These are phyloP conservation scores for Phytophthora pistaciae DNA, from an alignment of 352 stramenopile species.

Conservation along the genomic window DNA sequence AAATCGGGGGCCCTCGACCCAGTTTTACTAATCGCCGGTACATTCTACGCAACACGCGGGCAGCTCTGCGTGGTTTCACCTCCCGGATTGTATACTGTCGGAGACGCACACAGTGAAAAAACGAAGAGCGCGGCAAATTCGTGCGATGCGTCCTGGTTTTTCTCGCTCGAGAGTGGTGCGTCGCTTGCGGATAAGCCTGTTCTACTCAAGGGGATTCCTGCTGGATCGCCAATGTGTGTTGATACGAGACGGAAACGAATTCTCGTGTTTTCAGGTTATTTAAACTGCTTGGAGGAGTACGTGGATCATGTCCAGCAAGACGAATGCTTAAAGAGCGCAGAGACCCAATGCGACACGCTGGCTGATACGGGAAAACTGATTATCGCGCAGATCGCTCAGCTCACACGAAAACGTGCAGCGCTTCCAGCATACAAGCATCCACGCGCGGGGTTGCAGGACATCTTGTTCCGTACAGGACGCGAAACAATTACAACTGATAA, in stretches of 20 bases:
- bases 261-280: conserved; percentile 70
- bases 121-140: conserved; percentile 54
- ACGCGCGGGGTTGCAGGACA: conserved; percentile 56
- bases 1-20: conserved; percentile 62
- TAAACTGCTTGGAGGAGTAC: conserved; percentile 82
- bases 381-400: conserved; percentile 40
- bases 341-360: conserved; percentile 19
- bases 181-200: conserved; percentile 47
- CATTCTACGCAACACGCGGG: conserved; percentile 68
- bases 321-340: not conserved
- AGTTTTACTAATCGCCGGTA: conserved; percentile 77
- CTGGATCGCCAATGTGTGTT: conserved; percentile 72
- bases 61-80: conserved; percentile 76
- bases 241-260: conserved; percentile 55
- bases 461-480: conserved; percentile 50
- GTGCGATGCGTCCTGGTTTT: conserved; percentile 77
- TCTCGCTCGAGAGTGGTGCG: conserved; percentile 56
- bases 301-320: conserved; percentile 31
- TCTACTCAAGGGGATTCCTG: conserved; percentile 65
- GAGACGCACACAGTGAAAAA: conserved; percentile 48
- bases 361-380: conserved; percentile 38
- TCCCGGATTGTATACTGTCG: conserved; percentile 59
- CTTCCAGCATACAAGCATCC: conserved; percentile 58
- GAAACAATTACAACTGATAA: conserved; percentile 32
- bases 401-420: conserved; percentile 50